A percentile compares a stretch with the other conserved stretches of the same genome.
Evolutionary conservation across 164 flowering plant genomes (phyloP).

Genomic region (Houttuynia cordata): DNA sequence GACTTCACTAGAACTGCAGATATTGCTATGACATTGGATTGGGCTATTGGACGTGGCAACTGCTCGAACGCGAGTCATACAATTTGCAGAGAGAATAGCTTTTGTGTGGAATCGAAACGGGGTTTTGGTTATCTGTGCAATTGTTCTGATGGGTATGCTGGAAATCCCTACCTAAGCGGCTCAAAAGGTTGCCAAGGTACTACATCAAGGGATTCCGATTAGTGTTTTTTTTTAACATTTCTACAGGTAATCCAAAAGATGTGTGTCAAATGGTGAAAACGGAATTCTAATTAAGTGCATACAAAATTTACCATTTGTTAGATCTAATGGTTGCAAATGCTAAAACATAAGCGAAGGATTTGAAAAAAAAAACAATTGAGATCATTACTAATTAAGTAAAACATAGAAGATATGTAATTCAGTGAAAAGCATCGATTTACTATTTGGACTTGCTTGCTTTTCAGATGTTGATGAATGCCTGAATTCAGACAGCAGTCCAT

Average conservation of each 20-base stretch:
- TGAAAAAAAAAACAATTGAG: no score
- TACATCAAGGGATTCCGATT: no score
- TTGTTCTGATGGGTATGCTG: constrained; percentile 17
- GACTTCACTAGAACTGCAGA: constrained; percentile 11
- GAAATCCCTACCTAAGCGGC: constrained; percentile 18
- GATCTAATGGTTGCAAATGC: no score
- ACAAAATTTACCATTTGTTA: no score
- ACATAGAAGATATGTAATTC: no score
- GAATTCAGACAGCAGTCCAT: constrained; percentile 3
- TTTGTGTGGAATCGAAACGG: constrained; percentile 13
- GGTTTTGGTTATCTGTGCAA: constrained; percentile 17
- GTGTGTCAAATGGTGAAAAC: no score
- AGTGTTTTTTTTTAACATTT: no score
- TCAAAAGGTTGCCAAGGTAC: constrained; percentile 20
- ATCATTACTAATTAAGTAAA: no score
- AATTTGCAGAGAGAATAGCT: constrained; percentile 15
- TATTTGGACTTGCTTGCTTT: neutral
- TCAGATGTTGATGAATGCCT: constrained; percentile 18
- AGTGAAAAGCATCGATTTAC: no score
- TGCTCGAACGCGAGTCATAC: constrained; percentile 4
- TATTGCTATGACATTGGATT: constrained; percentile 14
- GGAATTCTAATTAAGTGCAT: no score
- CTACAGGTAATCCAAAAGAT: no score
- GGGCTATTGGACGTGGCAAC: constrained; percentile 9
- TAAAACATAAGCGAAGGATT: no score